Base-by-base conservation (phyloP, 768 basidiomycete species). In the Suillus subaureus region DNA sequence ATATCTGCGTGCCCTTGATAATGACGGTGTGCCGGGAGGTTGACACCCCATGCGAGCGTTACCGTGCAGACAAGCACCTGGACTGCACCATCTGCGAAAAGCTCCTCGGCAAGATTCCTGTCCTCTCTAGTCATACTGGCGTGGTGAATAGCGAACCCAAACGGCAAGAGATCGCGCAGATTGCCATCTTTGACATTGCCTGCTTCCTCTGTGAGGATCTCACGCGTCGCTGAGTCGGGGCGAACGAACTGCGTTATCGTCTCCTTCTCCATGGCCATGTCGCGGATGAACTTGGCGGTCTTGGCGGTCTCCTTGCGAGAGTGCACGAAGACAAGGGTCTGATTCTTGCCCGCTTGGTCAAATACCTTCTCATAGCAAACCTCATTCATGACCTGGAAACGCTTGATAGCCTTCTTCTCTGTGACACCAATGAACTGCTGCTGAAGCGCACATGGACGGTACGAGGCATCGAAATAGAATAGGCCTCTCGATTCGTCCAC, bases 1-100 rank as follows among this genome's bases (percentile, higher is more conserved):
- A 99, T 67, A 99, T 96, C 79, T 99, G 96, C 0, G 97, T 99
- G n/a, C 97, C 97, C 76, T 99, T 99, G 84, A 99, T 98, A 80
- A 99, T 95, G 79, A 98, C 97, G 9, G 94, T 92, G 69, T 1
- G 96, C 97, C 4, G 97, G 97, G 0, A 99, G 81, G 74, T 99
- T 99, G 79, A 99, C 97, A 81, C 97, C 97, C 97, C 97, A 99
- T 1, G 97, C 97, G 43, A 99, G 89, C 2, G 97, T 99, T 6
- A 97, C 97, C 0, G 97, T 99, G 75, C 94, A 97, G 52, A 97
- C 94, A 31, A 99, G 83, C 0, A 99, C 96, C 74, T 97, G 96
- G 37, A 99, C 84, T 28, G 93, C 89, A 0, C 96, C 94, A 60
- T 97, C 94, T 12, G 88, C 88, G 75, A 99, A 99, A 12, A 99